Conservation (phyloP, 73 alveolate genomes). For the Tetrahymena malaccensis region DNA sequence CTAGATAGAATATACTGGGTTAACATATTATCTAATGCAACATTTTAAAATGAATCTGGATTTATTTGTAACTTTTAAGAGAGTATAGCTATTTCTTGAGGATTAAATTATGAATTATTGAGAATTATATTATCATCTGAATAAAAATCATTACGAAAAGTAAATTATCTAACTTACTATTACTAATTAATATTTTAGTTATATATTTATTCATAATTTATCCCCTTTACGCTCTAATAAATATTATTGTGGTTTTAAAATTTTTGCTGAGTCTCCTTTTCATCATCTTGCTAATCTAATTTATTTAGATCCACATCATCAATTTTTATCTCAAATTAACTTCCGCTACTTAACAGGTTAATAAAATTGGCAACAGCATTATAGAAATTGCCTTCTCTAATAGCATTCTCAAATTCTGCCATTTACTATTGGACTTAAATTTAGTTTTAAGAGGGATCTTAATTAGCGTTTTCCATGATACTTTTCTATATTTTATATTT, state of each 20-base stretch:
- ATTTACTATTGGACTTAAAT: background rate
- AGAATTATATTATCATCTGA: too few species aligned
- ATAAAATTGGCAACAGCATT: background rate
- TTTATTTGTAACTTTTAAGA: too few species aligned
- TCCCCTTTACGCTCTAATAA: background rate
- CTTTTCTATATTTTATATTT: background rate
- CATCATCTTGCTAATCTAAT: background rate
- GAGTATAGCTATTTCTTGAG: background rate
- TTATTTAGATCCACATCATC: background rate
- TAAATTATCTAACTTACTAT: too few species aligned
- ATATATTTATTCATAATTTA: background rate
- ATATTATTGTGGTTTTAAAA: too few species aligned
- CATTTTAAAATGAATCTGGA: too few species aligned
- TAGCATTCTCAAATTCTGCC: background rate
- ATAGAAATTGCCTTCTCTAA: background rate
- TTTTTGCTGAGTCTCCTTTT: background rate
- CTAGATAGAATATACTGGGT: background rate
- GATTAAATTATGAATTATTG: background rate
- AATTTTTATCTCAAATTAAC: background rate
- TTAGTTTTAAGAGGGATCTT: too few species aligned
- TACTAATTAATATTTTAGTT: too few species aligned
- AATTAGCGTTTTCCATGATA: background rate
- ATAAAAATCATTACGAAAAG: too few species aligned
- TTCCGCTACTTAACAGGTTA: background rate
- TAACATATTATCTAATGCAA: background rate